These are phyloP conservation scores for Pseudoturritis turrita DNA, from an alignment of 345 rosid genomes.

Conservation along the genomic window DNA sequence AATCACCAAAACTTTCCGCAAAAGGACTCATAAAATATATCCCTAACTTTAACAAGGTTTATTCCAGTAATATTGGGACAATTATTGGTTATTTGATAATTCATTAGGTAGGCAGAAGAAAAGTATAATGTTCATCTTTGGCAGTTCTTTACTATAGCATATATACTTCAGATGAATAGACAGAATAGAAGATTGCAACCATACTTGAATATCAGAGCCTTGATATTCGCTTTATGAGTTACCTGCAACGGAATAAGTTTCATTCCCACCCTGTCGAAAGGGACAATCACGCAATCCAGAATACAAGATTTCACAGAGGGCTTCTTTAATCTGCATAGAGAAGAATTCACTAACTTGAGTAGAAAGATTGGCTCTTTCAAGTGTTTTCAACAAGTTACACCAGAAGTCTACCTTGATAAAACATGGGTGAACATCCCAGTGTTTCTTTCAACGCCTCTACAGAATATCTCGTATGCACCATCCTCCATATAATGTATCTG, in stretches of 20 bases:
- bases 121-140: not conserved
- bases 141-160: not conserved
- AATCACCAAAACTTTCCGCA: not conserved
- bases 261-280: slow-evolving; percentile 62
- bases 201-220: slow-evolving; percentile 9
- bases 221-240: slow-evolving; percentile 6
- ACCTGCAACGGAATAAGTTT: slow-evolving; percentile 96
- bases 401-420: slow-evolving; percentile 56
- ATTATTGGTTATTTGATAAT: not conserved
- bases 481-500: slow-evolving; percentile 88
- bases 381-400: slow-evolving; percentile 3
- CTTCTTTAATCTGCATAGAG: slow-evolving; percentile 67
- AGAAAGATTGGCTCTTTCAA: not conserved
- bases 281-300: slow-evolving; percentile 91
- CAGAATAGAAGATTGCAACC: not conserved
- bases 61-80: not conserved
- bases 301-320: slow-evolving; percentile 63
- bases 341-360: slow-evolving; percentile 18
- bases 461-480: slow-evolving; percentile 88
- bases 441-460: slow-evolving; percentile 86
- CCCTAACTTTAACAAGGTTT: not conserved
- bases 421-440: slow-evolving; percentile 89
- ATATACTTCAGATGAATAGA: not conserved
- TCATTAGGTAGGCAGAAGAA: not conserved
- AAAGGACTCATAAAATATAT: not conserved